Evolutionary conservation across 768 basidiomycete genomes (phyloP), one percentile per base, ranked within the genome.

Genomic region (Daedaleopsis nitida): DNA sequence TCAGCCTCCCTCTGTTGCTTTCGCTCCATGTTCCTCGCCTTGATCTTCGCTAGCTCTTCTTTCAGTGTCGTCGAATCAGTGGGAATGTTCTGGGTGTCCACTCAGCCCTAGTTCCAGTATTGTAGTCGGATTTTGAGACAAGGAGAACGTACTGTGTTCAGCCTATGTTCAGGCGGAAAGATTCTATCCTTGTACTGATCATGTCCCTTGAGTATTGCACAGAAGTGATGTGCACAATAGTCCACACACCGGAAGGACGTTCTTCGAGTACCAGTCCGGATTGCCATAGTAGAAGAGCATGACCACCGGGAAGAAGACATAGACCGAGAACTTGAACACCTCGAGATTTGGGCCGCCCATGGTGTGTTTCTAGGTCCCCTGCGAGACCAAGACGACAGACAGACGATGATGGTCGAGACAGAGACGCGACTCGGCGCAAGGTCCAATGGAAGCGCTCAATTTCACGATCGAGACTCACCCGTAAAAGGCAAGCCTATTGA

Each of bases 231-330:
- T 5, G 23, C 12, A 24, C 21, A 12, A 4, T 11, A 13, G 13
- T 23, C 21, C 47, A 64, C 86, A 58, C 71, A 92, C 89, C 9
- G 93, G 92, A 38, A 91, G 75, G 59, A 96, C 92, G 66, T 91
- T 80, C 51, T 80, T 77, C 57, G 83, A 80, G 69, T 94, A 95
- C 93, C 93, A 95, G 44, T 88, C 84, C 6, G 92, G 91, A 72
- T 94, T 91, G 47, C 93, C 92, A 69, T 91, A 94, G 74, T 94
- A 89, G 52, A 93, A 76, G 69, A 95, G 82, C 23, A 91, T 87
- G 49, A 82, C 77, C 59, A 95, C 85, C 11, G 93, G 93, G 60
- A 93, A 86, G 67, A 92, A 92, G 58, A 95, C 85, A 73, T 95
- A 94, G 17, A 93, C 75, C 4, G 85, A 85, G 67, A 95, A 95